phyloP scores from a whole-genome alignment of 805 yeast species.

The Kodamaea fukazawae region DNA sequence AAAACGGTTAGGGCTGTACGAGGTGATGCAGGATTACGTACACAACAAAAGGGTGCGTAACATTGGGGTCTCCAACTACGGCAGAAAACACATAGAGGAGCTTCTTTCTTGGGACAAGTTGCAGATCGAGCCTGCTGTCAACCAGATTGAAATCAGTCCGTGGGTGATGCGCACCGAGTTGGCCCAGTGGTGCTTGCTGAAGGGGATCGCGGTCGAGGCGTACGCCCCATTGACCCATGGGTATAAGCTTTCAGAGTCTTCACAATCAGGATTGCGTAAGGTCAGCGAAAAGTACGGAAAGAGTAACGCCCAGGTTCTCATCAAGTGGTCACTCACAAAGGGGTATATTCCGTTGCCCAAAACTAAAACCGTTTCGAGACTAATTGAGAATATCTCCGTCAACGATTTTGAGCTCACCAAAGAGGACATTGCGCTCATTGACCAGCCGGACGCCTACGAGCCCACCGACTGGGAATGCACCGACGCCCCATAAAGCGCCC shows the following conservation, averaged over 20 bases:
- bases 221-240: conserved; percentile 42
- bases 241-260: conserved; percentile 22
- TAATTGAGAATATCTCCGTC: conserved; percentile 23
- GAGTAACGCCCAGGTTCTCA: conserved; percentile 45
- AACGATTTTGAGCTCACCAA: conserved; percentile 24
- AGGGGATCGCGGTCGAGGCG: conserved; percentile 33
- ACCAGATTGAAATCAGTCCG: conserved; percentile 50
- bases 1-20: conserved; percentile 49
- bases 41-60: conserved; percentile 47
- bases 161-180: conserved; percentile 45
- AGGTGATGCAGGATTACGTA: conserved; percentile 56
- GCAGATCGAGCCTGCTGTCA: conserved; percentile 42
- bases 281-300: conserved; percentile 36
- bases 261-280: conserved; percentile 24
- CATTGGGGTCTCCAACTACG: conserved; percentile 67
- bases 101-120: conserved; percentile 46
- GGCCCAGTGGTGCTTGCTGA: conserved; percentile 26
- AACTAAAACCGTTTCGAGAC: conserved; percentile 24
- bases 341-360: conserved; percentile 42
- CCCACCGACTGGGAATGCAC: conserved; percentile 80
- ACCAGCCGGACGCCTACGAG: conserved; percentile 50
- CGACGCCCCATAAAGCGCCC: conserved; percentile 43
- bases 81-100: conserved; percentile 55
- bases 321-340: conserved; percentile 49
- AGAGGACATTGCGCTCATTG: conserved; percentile 23